Base-by-base conservation (phyloP, 2,329 filamentous ascomycete genomes). In the Aspergillus sergii region DNA sequence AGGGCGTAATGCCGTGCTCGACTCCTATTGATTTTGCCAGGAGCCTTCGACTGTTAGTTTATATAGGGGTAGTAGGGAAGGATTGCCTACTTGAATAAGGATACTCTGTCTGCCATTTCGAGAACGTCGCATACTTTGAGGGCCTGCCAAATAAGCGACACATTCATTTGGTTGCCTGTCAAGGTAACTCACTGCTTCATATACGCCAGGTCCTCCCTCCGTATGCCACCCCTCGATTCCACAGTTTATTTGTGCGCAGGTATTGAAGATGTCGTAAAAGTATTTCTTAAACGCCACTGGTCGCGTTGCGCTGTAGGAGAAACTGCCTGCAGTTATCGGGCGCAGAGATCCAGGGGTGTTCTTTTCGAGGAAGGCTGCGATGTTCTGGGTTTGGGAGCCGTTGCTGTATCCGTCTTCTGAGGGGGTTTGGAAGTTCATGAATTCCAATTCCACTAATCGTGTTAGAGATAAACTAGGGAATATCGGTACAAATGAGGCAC, bases 211-310 rank as follows among this genome's bases (percentile, higher is more conserved):
- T 0, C 93, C 93, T 67, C 89, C 93, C 80, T 96, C 93, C 19
- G 93, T 96, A 81, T 97, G 93, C 93, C 93, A 96, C 46, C 93
- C 92, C 77, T 97, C 93, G 57, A 97, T 90, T 62, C 89, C 85
- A 73, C 92, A 94, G 43, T 85, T 82, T 79, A 97, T 96, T 63
- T 88, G 83, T 64, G 85, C 84, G 80, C 92, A 95, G 0, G 89
- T 86, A 70, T 95, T 87, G 79, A 92, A 96, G 57, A 96, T 86
- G 60, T 90, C 88, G 75, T 96, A 96, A 80, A 91, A 96, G 81
- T 93, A 96, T 39, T 94, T 91, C 78, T 95, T 89, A 78, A 96
- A 96, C 73, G 94, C 92, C 2, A 93, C 88, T 0, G 93, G 91
- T 30, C 93, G 84, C 9, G 91, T 95, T 66, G 96, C 82, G 69